Evolutionary conservation across 169 alveolate species (phyloP), one percentile per base, ranked within the genome.

Genomic region (Cystoisospora suis): DNA sequence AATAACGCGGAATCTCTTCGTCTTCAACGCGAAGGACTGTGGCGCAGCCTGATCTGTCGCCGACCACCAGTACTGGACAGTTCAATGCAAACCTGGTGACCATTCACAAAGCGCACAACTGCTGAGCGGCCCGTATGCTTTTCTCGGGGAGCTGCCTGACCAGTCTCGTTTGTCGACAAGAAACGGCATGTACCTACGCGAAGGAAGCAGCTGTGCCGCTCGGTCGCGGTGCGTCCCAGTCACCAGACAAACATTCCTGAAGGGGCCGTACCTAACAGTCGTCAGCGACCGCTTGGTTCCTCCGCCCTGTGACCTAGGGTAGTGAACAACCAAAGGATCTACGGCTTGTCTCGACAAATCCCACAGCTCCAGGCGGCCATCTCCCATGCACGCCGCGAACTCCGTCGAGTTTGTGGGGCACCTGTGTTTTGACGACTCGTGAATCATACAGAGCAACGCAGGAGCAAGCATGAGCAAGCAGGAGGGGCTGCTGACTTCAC

Each of bases 301-400:
- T 27, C 42, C 23, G 69, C 90, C 89, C 40, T 91, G 93, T 69
- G 85, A 49, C 23, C 32, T 0, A 20, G 96, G 96, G 29, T 88
- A 92, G 49, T 89, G 87, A 49, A 72, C 77, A 9, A 80, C 91
- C 38, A 72, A 77, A 17, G 91, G 91, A 38, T 87, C 91, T 32
- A 81, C 92, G 94, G 94, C 81, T 92, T 94, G 91, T 90, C 86
- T 92, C 6, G 90, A 94, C 80, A 96, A 93, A 91, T 97, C 98
- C 99, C 99, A 97, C 32, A 97, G 94, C 93, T 97, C 99, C 46
- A 97, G 93, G 90, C 98, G 94, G 0, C 99, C 99, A 91, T 97
- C 98, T 87, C 96, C 97, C 69, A 97, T 38, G 36, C 75, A 59
- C 4, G 72, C 77, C n/a, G 59, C 85, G 0, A n/a, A 34, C 32